phyloP scores from a whole-genome alignment of 2,329 filamentous ascomycete species.

The Calonectria pteridis region DNA sequence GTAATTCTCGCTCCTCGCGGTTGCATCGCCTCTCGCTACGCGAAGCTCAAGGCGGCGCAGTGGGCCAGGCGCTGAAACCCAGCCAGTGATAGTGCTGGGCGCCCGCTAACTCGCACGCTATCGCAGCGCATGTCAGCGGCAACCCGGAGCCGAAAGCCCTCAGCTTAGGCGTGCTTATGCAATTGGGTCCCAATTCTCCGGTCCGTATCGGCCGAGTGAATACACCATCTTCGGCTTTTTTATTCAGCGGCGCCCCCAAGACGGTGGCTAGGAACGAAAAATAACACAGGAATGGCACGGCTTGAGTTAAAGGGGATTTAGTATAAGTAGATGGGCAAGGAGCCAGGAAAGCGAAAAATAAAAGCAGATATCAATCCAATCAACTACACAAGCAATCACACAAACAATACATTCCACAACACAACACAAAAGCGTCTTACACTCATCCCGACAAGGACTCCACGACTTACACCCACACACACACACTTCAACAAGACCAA shows the following conservation, averaged over 20 bases:
- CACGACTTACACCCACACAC: background rate
- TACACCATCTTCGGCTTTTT: background rate
- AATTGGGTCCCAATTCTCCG: background rate
- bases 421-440: background rate
- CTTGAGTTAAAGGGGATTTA: background rate
- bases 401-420: background rate
- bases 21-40: conserved; percentile 1
- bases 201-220: conserved; percentile 14
- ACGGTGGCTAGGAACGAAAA: background rate
- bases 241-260: background rate
- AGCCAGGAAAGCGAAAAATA: background rate
- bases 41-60: background rate
- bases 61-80: background rate
- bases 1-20: background rate
- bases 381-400: background rate
- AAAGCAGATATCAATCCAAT: background rate
- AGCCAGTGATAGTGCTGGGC: background rate
- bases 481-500: background rate
- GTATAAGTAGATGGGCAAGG: background rate
- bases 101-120: background rate
- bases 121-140: background rate
- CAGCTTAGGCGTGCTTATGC: background rate
- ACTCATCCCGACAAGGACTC: background rate
- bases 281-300: background rate
- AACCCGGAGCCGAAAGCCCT: background rate